Conservation (phyloP, 2,329 filamentous ascomycete species). For the Magnaporthiopsis poae region DNA sequence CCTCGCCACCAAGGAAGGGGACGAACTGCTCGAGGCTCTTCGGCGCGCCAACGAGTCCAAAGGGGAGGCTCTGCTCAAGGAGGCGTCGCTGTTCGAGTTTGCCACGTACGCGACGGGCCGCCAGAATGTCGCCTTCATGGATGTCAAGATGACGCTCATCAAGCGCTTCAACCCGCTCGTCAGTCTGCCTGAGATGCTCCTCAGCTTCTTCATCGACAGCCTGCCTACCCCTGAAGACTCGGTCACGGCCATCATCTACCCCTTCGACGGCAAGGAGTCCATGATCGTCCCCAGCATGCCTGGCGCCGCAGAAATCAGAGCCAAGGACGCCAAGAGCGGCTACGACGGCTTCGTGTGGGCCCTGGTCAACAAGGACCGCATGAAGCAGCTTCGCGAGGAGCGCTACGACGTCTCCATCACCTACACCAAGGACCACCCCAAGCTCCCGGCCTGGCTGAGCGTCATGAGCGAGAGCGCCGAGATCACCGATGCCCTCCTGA, state of each 20-base stretch:
- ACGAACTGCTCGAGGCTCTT: constrained; percentile 55
- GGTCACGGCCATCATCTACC: constrained; percentile 68
- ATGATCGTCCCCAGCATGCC: constrained; percentile 60
- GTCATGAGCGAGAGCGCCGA: constrained; percentile 97
- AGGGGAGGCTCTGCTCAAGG: constrained; percentile 58
- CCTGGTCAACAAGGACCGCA: constrained; percentile 85
- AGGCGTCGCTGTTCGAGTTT: constrained; percentile 82
- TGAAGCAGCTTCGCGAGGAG: constrained; percentile 82
- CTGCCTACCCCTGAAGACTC: constrained; percentile 60
- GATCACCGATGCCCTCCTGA: constrained; percentile 78
- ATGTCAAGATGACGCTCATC: constrained; percentile 69
- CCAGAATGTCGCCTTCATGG: constrained; percentile 84
- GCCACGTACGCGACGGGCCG: constrained; percentile 80
- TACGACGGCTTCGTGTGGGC: constrained; percentile 94
- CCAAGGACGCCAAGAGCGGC: constrained; percentile 51
- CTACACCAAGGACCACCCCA: constrained; percentile 81
- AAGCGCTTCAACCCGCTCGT: constrained; percentile 78
- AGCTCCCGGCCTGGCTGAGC: constrained; percentile 80
- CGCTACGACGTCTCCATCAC: constrained; percentile 92
- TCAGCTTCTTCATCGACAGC: constrained; percentile 73
- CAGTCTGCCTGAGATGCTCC: constrained; percentile 49
- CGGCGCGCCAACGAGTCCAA: constrained; percentile 22
- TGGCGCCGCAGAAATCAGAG: constrained; percentile 43
- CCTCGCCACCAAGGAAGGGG: constrained; percentile 35
- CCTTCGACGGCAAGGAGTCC: constrained; percentile 86